Percentiles rank a stretch among this genome's conserved stretches.
Evolutionary conservation across 179 eudicot species (phyloP).

Genomic region (Pouteria campechiana): DNA sequence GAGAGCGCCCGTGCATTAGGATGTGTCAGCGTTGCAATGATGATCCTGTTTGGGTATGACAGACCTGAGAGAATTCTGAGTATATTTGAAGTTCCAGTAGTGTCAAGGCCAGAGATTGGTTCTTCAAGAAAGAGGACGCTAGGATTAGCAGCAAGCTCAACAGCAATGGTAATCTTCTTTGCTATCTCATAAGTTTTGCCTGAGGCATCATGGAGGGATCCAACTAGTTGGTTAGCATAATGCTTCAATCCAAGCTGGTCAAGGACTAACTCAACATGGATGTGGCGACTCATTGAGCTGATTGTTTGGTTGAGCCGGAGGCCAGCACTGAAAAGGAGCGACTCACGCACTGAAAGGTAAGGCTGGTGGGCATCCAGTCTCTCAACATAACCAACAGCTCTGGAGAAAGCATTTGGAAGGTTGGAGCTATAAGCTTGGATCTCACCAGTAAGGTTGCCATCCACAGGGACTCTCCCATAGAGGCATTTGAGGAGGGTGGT

Average conservation of each 20-base stretch:
- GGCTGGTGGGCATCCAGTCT: conserved; percentile 5
- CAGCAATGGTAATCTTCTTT: conserved; percentile 4
- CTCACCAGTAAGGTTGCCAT: background rate
- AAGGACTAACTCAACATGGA: conserved; percentile 5
- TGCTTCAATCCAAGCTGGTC: conserved; percentile 1
- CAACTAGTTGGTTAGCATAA: conserved; percentile 4
- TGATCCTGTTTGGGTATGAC: background rate
- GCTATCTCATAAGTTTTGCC: conserved; percentile 5
- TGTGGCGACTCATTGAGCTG: background rate
- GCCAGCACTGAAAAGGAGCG: conserved; percentile 6
- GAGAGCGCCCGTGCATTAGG: conserved; percentile 8
- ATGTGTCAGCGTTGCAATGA: conserved; percentile 8
- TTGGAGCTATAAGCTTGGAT: conserved; percentile 1
- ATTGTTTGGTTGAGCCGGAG: conserved; percentile 4
- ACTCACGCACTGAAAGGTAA: conserved; percentile 5
- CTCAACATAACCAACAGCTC: conserved; percentile 3
- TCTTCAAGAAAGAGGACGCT: conserved; percentile 6
- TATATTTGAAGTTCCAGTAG: background rate
- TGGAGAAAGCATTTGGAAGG: background rate
- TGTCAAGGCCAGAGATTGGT: conserved; percentile 2
- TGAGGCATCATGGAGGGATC: background rate
- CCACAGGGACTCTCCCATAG: conserved; percentile 3
- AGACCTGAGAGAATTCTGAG: background rate
- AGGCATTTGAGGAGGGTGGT: conserved; percentile 4
- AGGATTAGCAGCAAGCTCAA: conserved; percentile 6